These are phyloP conservation scores for Hylodesmum podocarpum DNA, from an alignment of 306 rosid genomes.

Conservation along the genomic window DNA sequence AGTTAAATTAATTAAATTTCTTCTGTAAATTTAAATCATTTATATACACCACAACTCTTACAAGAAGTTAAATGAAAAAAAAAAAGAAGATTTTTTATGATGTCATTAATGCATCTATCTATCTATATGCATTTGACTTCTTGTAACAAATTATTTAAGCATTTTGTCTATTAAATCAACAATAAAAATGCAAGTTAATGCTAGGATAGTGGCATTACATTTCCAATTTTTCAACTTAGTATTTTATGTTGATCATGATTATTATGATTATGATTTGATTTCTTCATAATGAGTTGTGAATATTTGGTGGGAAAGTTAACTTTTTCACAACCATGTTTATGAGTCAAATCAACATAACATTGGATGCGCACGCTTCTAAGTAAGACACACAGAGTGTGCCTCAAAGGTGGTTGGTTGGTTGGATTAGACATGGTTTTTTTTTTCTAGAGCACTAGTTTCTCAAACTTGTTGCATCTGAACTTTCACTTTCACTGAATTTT, in stretches of 20 bases:
- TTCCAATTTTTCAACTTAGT: background rate
- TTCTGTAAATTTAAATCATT: too few species aligned
- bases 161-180: background rate
- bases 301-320: conserved; percentile 29
- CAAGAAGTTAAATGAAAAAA: too few species aligned
- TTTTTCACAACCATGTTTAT: background rate
- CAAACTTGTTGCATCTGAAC: background rate
- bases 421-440: background rate
- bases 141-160: background rate
- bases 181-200: background rate
- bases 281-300: conserved; percentile 11
- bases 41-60: too few species aligned
- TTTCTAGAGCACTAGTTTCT: background rate
- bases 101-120: background rate
- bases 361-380: conserved; percentile 24
- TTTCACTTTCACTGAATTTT: conserved; percentile 27
- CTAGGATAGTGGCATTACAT: background rate
- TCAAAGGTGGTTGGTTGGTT: conserved; percentile 4
- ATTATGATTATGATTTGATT: conserved; percentile 8
- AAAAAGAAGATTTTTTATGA: too few species aligned
- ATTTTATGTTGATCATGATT: background rate
- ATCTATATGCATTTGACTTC: background rate
- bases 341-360: conserved; percentile 36
- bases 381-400: conserved; percentile 24
- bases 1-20: background rate